Base-by-base conservation (phyloP, 441 rosid genomes). In the Erodium moschatum region DNA sequence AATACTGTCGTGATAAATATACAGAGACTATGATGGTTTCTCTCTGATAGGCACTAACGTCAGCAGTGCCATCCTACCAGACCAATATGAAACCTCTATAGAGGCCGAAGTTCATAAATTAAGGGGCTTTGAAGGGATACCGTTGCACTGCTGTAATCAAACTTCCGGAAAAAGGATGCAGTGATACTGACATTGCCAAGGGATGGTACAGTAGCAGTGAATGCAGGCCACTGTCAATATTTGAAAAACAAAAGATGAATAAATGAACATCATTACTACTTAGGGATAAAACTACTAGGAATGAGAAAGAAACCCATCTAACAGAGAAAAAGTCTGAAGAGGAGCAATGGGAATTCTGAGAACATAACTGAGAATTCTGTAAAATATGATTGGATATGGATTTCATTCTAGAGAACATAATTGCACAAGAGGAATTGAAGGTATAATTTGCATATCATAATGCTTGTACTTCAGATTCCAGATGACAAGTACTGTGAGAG, bases 111-210 rank as follows among this genome's bases (percentile, higher is more conserved):
- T 2, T n/a, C 8, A 65, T 70, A 72, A 44, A 0, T 35, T 12
- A 42, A 35, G 52, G 20, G 24, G 71, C 33, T 24, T 40, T 48
- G 61, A 71, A 75, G 70, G 42, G 15, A 19, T 85, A 91, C 97
- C 82, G 71, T 67, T n/a, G 96, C 85, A 77, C 69, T 70, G 54
- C 83, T 81, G 76, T 84, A 91, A 77, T 94, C 88, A 46, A 94
- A 89, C 80, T 87, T 94, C 83, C 76, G 86, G 86, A 94, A 91
- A 79, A 91, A 89, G 12, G 87, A 73, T 13, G 91, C 77, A 81
- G 82, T 86, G 76, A 93, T 81, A 65, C 78, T 84, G 82, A 85
- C 64, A 66, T 79, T 80, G 46, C 96, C 90, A 68, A 78, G 78
- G 64, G 75, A 76, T 38, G 91, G 96, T 56, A 93, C 58, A 73